A percentile compares a stretch with the other conserved stretches of the same genome.
Conservation (phyloP, 805 yeast species). For the Lipomyces sp. region DNA sequence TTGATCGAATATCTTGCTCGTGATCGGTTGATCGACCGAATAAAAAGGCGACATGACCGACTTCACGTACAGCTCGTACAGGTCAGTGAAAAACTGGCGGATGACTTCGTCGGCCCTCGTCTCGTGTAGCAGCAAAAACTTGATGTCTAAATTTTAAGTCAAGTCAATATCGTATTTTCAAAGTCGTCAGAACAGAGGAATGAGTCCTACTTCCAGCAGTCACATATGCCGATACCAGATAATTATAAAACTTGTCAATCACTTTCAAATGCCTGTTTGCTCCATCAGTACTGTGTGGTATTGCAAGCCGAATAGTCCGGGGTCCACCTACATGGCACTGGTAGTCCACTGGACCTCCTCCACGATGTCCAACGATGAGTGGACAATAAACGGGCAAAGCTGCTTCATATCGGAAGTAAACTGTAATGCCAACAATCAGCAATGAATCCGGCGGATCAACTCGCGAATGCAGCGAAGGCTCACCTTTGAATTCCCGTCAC, state of each 20-base stretch:
- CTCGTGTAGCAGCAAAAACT: constrained; percentile 70
- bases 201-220: constrained; percentile 72
- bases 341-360: constrained; percentile 85
- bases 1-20: constrained; percentile 69
- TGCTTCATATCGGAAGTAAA: constrained; percentile 72
- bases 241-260: constrained; percentile 83
- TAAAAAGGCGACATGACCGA: constrained; percentile 85
- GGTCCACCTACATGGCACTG: constrained; percentile 42
- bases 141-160: constrained; percentile 51
- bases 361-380: constrained; percentile 84
- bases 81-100: constrained; percentile 76
- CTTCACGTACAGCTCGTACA: constrained; percentile 85
- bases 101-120: constrained; percentile 66
- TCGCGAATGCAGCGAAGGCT: background rate
- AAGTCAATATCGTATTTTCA: background rate
- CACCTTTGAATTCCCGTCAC: constrained; percentile 55
- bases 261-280: constrained; percentile 54
- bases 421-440: constrained; percentile 23
- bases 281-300: background rate
- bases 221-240: constrained; percentile 74
- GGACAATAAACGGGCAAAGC: constrained; percentile 81
- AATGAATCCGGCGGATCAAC: background rate
- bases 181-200: too few species aligned
- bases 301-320: background rate
- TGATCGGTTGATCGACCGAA: constrained; percentile 67